Conservation (phyloP, 768 basidiomycete genomes). For the Trametes sanguinea region DNA sequence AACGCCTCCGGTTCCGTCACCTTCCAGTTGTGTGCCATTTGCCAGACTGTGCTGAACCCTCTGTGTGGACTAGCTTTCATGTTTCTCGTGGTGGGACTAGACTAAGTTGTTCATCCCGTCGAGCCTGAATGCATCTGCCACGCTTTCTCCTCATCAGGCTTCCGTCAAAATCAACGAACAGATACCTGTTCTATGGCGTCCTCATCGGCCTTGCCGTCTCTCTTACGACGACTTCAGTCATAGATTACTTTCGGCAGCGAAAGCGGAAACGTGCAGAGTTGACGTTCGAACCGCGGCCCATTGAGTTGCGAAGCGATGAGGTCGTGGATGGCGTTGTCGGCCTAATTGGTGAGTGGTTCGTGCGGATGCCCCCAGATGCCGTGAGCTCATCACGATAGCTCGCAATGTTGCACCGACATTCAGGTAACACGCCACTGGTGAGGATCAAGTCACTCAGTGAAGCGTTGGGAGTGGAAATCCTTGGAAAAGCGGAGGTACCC, state of each 20-base stretch:
- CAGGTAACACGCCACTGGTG: slow-evolving; percentile 93
- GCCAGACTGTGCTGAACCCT: too few species aligned
- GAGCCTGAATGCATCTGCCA: slow-evolving; percentile 9
- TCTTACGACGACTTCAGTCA: slow-evolving; percentile 65
- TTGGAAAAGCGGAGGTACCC: slow-evolving; percentile 86
- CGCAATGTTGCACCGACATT: background rate
- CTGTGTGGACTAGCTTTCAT: too few species aligned
- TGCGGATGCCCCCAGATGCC: background rate
- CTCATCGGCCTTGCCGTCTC: slow-evolving; percentile 79
- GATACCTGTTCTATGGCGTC: slow-evolving; percentile 51
- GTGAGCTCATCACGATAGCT: background rate
- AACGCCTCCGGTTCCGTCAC: background rate
- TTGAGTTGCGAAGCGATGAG: slow-evolving; percentile 76
- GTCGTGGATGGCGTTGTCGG: slow-evolving; percentile 80
- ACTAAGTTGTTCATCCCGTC: background rate
- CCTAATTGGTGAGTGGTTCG: slow-evolving; percentile 64
- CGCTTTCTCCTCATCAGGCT: slow-evolving; percentile 5
- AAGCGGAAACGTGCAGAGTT: slow-evolving; percentile 42
- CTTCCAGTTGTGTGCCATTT: too few species aligned
- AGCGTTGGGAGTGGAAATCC: slow-evolving; percentile 88
- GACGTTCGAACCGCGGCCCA: slow-evolving; percentile 51
- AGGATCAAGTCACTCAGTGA: slow-evolving; percentile 91
- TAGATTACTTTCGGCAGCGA: slow-evolving; percentile 52
- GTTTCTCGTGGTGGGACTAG: too few species aligned
- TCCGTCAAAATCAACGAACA: slow-evolving; percentile 26